A percentile compares a stretch with the other conserved stretches of the same genome.
Evolutionary conservation across 352 stramenopile species (phyloP).

Genomic region (Phytophthora lateralis): DNA sequence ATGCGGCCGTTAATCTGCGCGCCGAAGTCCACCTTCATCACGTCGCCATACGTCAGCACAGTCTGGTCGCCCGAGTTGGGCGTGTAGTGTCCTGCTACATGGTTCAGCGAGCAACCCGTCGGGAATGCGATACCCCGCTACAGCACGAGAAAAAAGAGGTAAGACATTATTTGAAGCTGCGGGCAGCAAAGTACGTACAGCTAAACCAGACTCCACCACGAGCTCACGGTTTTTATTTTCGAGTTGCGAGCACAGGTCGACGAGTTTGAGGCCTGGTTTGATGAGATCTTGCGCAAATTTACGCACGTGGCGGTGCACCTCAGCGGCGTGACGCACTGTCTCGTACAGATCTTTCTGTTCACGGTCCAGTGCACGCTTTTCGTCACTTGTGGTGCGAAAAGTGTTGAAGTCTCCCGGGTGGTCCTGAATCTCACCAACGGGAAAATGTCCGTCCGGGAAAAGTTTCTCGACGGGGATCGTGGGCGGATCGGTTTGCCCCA

Average conservation of each 20-base stretch:
- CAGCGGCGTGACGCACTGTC: conserved; percentile 89
- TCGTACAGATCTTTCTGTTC: conserved; percentile 62
- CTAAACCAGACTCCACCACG: conserved; percentile 92
- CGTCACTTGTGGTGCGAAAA: conserved; percentile 85
- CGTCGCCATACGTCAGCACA: conserved; percentile 93
- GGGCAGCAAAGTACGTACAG: conserved; percentile 36
- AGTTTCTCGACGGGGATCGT: conserved; percentile 90
- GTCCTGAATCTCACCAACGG: conserved; percentile 92
- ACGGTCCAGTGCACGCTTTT: conserved; percentile 87
- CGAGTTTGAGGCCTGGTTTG: conserved; percentile 96
- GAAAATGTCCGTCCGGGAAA: conserved; percentile 72
- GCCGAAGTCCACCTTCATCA: conserved; percentile 98
- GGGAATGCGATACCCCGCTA: conserved; percentile 61
- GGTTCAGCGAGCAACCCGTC: conserved; percentile 96
- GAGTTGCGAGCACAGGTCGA: conserved; percentile 95
- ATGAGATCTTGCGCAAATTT: conserved; percentile 96
- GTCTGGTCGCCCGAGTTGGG: conserved; percentile 96
- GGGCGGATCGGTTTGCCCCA: conserved; percentile 96
- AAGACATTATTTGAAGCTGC: conserved; percentile 16
- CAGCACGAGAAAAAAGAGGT: background rate
- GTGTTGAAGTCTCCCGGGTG: conserved; percentile 94
- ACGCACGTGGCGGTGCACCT: conserved; percentile 94
- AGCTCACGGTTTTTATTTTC: conserved; percentile 97
- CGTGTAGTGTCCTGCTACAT: conserved; percentile 98
- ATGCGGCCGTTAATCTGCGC: conserved; percentile 97